These are phyloP conservation scores for Nectriaceae sp. DNA, from an alignment of 2,329 filamentous ascomycete species.

Conservation along the genomic window DNA sequence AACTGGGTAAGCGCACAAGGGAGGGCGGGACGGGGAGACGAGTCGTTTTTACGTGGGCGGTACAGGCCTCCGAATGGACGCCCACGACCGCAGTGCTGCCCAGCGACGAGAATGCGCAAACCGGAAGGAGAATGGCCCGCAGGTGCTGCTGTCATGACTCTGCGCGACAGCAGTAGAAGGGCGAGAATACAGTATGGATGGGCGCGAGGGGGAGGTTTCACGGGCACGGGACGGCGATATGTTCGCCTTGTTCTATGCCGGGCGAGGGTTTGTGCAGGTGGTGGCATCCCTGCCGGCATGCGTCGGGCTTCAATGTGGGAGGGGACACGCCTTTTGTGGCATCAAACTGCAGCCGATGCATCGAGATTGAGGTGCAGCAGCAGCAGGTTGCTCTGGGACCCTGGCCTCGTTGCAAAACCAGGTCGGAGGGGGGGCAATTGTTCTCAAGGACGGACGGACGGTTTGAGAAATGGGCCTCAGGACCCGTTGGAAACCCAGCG, in stretches of 20 bases:
- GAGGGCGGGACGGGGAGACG: neutral
- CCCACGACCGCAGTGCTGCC: neutral
- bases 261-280: constrained; percentile 17
- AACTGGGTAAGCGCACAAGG: neutral
- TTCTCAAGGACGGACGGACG: no score
- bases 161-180: no score
- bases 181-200: no score
- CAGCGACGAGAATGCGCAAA: neutral
- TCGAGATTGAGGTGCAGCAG: neutral
- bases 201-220: neutral
- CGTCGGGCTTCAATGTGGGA: constrained; percentile 15
- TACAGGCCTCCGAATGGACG: neutral
- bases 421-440: no score
- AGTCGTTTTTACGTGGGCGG: neutral
- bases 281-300: constrained; percentile 22
- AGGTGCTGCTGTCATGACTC: neutral
- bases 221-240: neutral
- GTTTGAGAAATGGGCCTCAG: no score
- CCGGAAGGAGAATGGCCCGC: neutral
- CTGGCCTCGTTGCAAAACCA: no score
- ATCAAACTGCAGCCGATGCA: neutral
- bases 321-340: constrained; percentile 3
- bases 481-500: no score
- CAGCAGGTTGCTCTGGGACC: no score
- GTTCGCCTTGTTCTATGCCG: neutral